A percentile compares a stretch with the other conserved stretches of the same genome.
Conservation (phyloP, 2,329 filamentous ascomycete genomes). For the Aureobasidium sp. region DNA sequence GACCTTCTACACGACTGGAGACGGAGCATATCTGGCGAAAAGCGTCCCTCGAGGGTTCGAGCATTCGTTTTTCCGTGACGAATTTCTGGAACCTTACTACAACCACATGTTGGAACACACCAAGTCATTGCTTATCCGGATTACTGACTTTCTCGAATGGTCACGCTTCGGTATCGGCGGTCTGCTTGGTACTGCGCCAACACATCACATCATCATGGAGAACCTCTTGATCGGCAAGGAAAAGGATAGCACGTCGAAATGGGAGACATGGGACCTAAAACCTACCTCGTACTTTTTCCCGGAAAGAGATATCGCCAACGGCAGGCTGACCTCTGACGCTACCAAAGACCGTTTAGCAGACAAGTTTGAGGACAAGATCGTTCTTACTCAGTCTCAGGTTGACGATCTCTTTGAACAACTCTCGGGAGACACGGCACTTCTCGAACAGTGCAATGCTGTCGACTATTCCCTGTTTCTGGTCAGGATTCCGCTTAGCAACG, state of each 20-base stretch:
- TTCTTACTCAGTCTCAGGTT: constrained; percentile 46
- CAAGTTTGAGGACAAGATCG: constrained; percentile 57
- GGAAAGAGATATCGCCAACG: constrained; percentile 60
- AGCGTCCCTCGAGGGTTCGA: constrained; percentile 62
- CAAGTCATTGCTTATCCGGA: constrained; percentile 57
- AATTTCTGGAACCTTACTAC: constrained; percentile 56
- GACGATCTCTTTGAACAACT: constrained; percentile 48
- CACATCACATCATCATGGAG: constrained; percentile 71
- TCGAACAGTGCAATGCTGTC: constrained; percentile 56
- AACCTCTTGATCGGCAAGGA: constrained; percentile 58
- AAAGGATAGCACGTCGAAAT: constrained; percentile 34
- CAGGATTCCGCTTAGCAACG: constrained; percentile 35
- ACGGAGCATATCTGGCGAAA: constrained; percentile 62
- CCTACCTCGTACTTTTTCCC: constrained; percentile 68
- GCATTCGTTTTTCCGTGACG: constrained; percentile 58
- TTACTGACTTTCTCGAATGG: constrained; percentile 59
- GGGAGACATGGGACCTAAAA: constrained; percentile 69
- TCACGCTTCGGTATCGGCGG: constrained; percentile 50
- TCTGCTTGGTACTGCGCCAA: constrained; percentile 51
- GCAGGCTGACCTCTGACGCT: constrained; percentile 52
- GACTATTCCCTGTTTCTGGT: constrained; percentile 70
- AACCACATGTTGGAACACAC: constrained; percentile 54
- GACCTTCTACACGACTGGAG: constrained; percentile 61
- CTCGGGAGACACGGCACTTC: constrained; percentile 53
- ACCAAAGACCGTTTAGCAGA: constrained; percentile 60